Conservation (phyloP, 345 rosid species). For the Luvunga scandens region DNA sequence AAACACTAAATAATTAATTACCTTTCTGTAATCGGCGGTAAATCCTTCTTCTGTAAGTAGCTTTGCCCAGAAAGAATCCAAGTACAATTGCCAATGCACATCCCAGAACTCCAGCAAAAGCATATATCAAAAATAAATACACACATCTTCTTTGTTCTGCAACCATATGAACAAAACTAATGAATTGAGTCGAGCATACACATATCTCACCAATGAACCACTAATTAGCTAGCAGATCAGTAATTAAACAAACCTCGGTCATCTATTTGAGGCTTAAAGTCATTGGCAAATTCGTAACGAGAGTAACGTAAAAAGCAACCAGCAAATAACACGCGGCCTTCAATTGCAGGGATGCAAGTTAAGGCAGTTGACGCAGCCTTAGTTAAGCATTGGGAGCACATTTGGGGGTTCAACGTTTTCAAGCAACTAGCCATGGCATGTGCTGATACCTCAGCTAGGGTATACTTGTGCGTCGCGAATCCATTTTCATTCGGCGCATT, state of each 20-base stretch:
- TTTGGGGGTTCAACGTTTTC: slow-evolving; percentile 32
- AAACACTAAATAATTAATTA: neutral
- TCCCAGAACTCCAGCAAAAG: neutral
- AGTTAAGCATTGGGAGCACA: slow-evolving; percentile 36
- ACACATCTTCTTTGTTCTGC: neutral
- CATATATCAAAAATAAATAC: neutral
- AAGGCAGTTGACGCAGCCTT: slow-evolving; percentile 30
- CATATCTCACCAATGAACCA: neutral
- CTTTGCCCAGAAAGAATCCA: slow-evolving; percentile 28
- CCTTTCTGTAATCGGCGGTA: slow-evolving; percentile 5
- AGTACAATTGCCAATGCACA: slow-evolving; percentile 22
- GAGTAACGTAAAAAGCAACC: slow-evolving; percentile 57
- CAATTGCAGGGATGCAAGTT: slow-evolving; percentile 37
- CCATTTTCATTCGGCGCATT: slow-evolving; percentile 33
- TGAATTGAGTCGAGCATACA: neutral
- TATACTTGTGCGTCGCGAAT: slow-evolving; percentile 17
- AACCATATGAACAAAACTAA: neutral
- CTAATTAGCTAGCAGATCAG: neutral
- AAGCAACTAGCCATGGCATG: slow-evolving; percentile 46
- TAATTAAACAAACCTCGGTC: neutral
- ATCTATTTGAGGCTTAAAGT: neutral
- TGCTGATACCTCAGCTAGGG: slow-evolving; percentile 14
- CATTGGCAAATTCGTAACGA: slow-evolving; percentile 28
- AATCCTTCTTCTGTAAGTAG: slow-evolving; percentile 13
- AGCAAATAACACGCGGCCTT: slow-evolving; percentile 45